A percentile compares a stretch with the other conserved stretches of the same genome.
Evolutionary conservation across 1,284 basidiomycete species (phyloP).

Genomic region (Melampsora larici-populina): DNA sequence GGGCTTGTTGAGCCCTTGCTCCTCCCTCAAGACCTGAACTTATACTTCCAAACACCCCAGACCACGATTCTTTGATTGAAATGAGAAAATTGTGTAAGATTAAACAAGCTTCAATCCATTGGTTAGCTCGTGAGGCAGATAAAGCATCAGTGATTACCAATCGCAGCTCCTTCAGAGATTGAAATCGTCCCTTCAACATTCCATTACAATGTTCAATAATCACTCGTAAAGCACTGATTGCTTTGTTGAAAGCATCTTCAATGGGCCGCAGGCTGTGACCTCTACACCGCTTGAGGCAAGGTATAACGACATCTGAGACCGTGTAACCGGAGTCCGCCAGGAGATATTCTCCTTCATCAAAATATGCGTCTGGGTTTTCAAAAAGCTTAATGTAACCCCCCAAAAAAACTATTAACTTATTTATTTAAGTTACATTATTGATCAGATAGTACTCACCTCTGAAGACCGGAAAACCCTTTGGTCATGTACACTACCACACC

Average conservation of each 20-base stretch:
- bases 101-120: not conserved
- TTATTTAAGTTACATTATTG: too few relatives aligned
- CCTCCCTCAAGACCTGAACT: not conserved
- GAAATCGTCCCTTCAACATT: not conserved
- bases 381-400: too few relatives aligned
- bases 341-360: not conserved
- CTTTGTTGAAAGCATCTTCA: too few relatives aligned
- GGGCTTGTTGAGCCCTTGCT: not conserved
- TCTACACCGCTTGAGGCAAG: not conserved
- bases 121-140: not conserved
- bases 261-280: not conserved
- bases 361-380: not conserved
- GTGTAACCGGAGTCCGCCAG: not conserved
- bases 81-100: too few relatives aligned
- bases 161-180: not conserved
- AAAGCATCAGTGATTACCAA: not conserved
- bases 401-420: too few relatives aligned
- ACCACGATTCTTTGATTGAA: not conserved
- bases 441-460: not conserved
- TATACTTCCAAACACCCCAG: not conserved
- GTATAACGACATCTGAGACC: not conserved
- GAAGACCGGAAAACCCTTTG: not conserved
- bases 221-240: not conserved
- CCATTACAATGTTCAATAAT: conserved; percentile 13
- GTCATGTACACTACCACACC: too few relatives aligned